Evolutionary conservation across 2,329 filamentous ascomycete species (phyloP), one percentile per base, ranked within the genome.

Genomic region (Bipolaris sorokiniana): DNA sequence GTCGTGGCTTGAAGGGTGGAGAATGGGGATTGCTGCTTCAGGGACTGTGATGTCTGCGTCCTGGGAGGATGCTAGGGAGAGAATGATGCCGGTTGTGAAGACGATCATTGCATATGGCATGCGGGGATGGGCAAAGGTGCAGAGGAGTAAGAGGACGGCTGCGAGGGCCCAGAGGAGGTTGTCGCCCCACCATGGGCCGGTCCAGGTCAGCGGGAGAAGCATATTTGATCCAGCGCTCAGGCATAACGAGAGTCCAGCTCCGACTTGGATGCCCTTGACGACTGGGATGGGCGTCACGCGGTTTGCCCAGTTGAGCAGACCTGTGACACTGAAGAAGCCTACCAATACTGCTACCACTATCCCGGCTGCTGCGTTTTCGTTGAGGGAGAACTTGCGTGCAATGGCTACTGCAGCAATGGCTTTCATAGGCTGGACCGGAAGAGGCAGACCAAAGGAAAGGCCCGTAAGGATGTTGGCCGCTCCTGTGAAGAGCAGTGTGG

Each of bases 351-450:
- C 88, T 33, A 97, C 92, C 56, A 91, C 90, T 36, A 94, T 84
- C 1, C 94, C 94, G 1, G 92, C 92, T 0, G 90, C 89, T n/a
- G 91, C 86, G 40, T 90, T 93, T 62, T 92, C 85, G 46, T 85
- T 84, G 16, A 88, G 82, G 1, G 85, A 86, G 62, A 91, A 87
- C 28, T 80, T 81, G 10, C 86, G 83, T 6, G 88, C 83, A 56
- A 97, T 91, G n/a, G 92, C 91, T 0, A 96, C 90, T 0, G 93
- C 91, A 5, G 93, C 93, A 59, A 98, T 96, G 36, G 94, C 93
- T 83, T 89, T 90, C 87, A 90, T 90, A 0, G 93, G 93, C 78
- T 97, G 93, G 0, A 97, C 92, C 0, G 93, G 93, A 3, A 97
- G 79, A 2, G 94, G 94, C 38, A 98, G 89, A 6, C 94, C 94